phyloP scores from a whole-genome alignment of 2,329 filamentous ascomycete species.

The Lasiodiplodia sp. region DNA sequence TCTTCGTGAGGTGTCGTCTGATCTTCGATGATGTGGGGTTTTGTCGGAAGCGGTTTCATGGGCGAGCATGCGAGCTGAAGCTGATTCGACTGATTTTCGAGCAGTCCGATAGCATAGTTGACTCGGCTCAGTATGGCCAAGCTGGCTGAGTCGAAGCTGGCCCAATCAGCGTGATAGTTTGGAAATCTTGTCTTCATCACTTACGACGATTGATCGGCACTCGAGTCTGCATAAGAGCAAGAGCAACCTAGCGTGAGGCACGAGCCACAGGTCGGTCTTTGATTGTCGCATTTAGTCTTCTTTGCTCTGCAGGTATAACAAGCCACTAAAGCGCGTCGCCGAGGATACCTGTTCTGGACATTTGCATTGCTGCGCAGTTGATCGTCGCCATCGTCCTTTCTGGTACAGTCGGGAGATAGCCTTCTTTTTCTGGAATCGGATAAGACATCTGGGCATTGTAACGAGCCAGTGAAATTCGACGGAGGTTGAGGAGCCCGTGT shows the following conservation, averaged over 20 bases:
- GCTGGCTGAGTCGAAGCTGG: conserved; percentile 49
- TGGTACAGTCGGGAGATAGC: neutral
- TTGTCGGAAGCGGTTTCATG: neutral
- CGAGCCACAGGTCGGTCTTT: conserved; percentile 32
- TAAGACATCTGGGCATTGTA: no score
- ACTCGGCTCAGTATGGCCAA: conserved; percentile 45
- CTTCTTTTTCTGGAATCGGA: neutral
- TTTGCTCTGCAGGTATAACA: conserved; percentile 27
- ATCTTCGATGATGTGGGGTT: conserved; percentile 31
- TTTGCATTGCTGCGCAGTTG: neutral
- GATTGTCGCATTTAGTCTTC: conserved; percentile 34
- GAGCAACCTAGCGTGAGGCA: conserved; percentile 31
- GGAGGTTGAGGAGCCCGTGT: no score
- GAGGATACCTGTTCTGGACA: conserved; percentile 12
- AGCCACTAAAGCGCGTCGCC: conserved; percentile 25
- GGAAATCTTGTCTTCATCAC: neutral
- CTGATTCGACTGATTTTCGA: conserved; percentile 32
- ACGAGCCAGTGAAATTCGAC: no score
- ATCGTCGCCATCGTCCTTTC: neutral
- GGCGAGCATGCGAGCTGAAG: neutral
- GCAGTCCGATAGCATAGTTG: conserved; percentile 37
- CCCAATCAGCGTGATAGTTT: conserved; percentile 7
- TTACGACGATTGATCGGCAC: conserved; percentile 27
- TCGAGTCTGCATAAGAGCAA: conserved; percentile 31
- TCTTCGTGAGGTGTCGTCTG: neutral